Percentiles rank a stretch among this genome's conserved stretches.
phyloP scores from a whole-genome alignment of 352 stramenopile genomes.

The Phytophthora sansomeana region DNA sequence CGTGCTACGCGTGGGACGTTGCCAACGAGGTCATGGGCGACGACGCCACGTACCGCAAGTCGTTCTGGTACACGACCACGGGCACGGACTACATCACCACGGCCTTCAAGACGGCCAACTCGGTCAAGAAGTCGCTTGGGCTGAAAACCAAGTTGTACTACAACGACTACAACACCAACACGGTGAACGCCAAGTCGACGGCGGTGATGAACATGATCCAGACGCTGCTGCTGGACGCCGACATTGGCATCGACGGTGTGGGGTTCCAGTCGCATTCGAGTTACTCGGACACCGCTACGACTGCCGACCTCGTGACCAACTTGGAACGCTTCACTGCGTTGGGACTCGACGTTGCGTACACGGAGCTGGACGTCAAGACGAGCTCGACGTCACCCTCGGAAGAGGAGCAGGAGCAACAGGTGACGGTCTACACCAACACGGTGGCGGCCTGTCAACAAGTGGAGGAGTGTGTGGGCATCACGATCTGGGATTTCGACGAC shows the following conservation, averaged over 20 bases:
- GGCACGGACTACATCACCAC: conserved; percentile 42
- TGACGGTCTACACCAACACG: conserved; percentile 6
- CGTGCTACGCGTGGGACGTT: neutral
- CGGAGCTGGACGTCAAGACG: conserved; percentile 18
- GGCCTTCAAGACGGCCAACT: conserved; percentile 40
- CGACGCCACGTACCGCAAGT: conserved; percentile 31
- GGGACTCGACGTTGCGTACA: conserved; percentile 23
- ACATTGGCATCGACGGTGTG: conserved; percentile 36
- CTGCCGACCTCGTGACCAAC: conserved; percentile 16
- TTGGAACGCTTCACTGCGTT: conserved; percentile 18
- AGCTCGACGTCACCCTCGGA: conserved; percentile 9
- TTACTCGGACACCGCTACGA: conserved; percentile 20
- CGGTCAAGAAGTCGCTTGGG: conserved; percentile 40
- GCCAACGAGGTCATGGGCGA: conserved; percentile 5
- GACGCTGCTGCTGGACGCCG: conserved; percentile 22
- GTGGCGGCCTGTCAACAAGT: conserved; percentile 19
- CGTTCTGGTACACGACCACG: conserved; percentile 43
- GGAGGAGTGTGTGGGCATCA: conserved; percentile 8
- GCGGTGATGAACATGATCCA: conserved; percentile 36
- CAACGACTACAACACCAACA: conserved; percentile 41
- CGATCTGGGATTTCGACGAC: conserved; percentile 36
- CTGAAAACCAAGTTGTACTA: conserved; percentile 36
- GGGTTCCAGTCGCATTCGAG: conserved; percentile 41
- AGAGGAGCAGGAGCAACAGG: conserved; percentile 4
- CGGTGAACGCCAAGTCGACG: conserved; percentile 44